phyloP scores from a whole-genome alignment of 2,329 filamentous ascomycete genomes.

The Penicillium occitanis region DNA sequence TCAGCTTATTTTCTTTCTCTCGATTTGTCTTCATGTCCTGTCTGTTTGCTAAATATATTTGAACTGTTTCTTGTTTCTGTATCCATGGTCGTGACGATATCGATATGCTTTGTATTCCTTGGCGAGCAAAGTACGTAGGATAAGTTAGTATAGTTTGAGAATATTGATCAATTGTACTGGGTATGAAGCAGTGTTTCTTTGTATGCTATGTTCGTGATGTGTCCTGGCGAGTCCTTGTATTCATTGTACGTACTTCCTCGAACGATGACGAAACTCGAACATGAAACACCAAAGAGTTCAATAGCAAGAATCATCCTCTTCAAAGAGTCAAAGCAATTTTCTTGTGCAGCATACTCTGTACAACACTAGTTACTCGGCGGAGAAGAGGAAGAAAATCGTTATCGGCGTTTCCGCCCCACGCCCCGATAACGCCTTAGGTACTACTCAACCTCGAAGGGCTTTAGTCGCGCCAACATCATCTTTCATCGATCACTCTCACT shows the following conservation, averaged over 20 bases:
- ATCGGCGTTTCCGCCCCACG: slow-evolving; percentile 3
- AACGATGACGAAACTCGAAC: neutral
- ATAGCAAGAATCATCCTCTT: neutral
- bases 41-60: slow-evolving; percentile 5
- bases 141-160: neutral
- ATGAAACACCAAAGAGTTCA: neutral
- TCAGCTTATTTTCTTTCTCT: neutral
- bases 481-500: neutral
- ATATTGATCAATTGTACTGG: slow-evolving; percentile 1
- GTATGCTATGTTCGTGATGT: neutral
- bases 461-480: slow-evolving; percentile 6
- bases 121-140: slow-evolving; percentile 11
- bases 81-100: slow-evolving; percentile 13
- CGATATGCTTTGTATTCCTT: slow-evolving; percentile 11
- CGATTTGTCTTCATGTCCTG: slow-evolving; percentile 1
- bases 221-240: neutral
- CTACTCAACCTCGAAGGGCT: slow-evolving; percentile 8
- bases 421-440: neutral
- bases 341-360: neutral
- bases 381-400: neutral
- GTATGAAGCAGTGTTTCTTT: neutral
- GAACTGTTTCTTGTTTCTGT: neutral
- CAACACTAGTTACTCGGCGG: neutral
- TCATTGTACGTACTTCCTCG: neutral
- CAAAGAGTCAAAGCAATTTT: neutral